Percentiles rank a stretch among this genome's conserved stretches.
Evolutionary conservation across 345 rosid genomes (phyloP).

Genomic region (Hibiscus tridactylites): DNA sequence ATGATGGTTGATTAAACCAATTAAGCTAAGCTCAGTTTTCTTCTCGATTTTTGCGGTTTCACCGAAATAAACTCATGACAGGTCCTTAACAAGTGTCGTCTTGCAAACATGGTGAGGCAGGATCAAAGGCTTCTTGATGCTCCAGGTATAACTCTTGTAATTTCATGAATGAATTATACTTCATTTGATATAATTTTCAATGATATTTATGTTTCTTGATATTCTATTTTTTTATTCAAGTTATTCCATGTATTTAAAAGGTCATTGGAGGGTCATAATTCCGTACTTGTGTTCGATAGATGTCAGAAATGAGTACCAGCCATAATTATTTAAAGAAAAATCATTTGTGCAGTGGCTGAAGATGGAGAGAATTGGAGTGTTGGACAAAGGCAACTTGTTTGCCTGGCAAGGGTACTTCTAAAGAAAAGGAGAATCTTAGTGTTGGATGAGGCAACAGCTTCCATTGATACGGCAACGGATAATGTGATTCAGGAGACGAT

Average conservation of each 20-base stretch:
- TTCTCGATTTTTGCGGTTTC: neutral
- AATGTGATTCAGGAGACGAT: slow-evolving; percentile 67
- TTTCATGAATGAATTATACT: neutral
- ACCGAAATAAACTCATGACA: slow-evolving; percentile 1
- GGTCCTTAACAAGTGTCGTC: slow-evolving; percentile 56
- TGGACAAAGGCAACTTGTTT: slow-evolving; percentile 87
- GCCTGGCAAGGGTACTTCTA: slow-evolving; percentile 69
- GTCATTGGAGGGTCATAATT: neutral
- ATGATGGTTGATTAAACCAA: neutral
- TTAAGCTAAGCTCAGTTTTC: neutral
- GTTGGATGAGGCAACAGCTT: slow-evolving; percentile 84
- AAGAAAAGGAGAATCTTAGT: slow-evolving; percentile 64
- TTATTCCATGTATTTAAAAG: neutral
- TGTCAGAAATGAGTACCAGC: neutral
- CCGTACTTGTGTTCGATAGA: neutral
- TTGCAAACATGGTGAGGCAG: slow-evolving; percentile 39
- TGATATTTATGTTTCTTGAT: neutral
- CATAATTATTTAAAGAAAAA: neutral
- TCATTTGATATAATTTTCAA: neutral
- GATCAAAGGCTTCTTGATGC: slow-evolving; percentile 53
- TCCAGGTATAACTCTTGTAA: slow-evolving; percentile 23
- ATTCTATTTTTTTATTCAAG: too few species aligned
- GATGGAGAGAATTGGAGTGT: slow-evolving; percentile 93
- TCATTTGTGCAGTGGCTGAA: slow-evolving; percentile 48
- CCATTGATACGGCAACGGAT: slow-evolving; percentile 78